These are phyloP conservation scores for Botrytis squamosa DNA, from an alignment of 2,329 filamentous ascomycete species.

Conservation along the genomic window DNA sequence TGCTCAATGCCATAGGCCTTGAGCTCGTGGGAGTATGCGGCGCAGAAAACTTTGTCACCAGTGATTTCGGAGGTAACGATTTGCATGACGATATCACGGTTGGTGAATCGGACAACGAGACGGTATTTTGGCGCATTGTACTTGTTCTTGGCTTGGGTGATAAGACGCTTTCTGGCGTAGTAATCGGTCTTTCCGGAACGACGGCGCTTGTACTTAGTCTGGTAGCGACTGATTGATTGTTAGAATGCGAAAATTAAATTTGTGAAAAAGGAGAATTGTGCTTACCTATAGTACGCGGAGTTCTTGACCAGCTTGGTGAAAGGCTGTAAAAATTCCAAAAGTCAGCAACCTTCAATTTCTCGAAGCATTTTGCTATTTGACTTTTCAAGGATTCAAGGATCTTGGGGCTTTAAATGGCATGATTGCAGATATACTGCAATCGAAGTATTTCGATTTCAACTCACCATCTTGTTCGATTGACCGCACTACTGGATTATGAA, in stretches of 20 bases:
- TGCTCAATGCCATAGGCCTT: constrained; percentile 96
- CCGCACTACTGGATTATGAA: constrained; percentile 44
- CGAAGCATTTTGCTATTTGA: constrained; percentile 98
- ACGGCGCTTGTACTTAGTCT: constrained; percentile 99
- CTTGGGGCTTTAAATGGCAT: constrained; percentile 27
- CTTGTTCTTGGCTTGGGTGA: constrained; percentile 99
- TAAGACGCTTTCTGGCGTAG: constrained; percentile 99
- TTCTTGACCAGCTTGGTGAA: constrained; percentile 97
- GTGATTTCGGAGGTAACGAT: constrained; percentile 94
- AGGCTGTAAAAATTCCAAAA: constrained; percentile 68
- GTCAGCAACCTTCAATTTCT: constrained; percentile 99
- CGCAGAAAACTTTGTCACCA: constrained; percentile 93
- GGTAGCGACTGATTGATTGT: constrained; percentile 72
- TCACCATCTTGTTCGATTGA: constrained; percentile 64
- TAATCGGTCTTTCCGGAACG: constrained; percentile 98
- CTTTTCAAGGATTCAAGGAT: constrained; percentile 32
- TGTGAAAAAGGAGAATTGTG: constrained; percentile 33
- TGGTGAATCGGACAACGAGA: constrained; percentile 98
- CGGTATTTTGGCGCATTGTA: constrained; percentile 99
- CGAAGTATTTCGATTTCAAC: constrained; percentile 44
- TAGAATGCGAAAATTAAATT: constrained; percentile 28
- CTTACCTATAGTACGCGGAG: constrained; percentile 98
- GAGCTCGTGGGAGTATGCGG: constrained; percentile 96
- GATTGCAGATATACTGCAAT: constrained; percentile 22
- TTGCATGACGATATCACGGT: constrained; percentile 98